Conservation (phyloP, 2,329 filamentous ascomycete species). For the Talaromyces piceae region DNA sequence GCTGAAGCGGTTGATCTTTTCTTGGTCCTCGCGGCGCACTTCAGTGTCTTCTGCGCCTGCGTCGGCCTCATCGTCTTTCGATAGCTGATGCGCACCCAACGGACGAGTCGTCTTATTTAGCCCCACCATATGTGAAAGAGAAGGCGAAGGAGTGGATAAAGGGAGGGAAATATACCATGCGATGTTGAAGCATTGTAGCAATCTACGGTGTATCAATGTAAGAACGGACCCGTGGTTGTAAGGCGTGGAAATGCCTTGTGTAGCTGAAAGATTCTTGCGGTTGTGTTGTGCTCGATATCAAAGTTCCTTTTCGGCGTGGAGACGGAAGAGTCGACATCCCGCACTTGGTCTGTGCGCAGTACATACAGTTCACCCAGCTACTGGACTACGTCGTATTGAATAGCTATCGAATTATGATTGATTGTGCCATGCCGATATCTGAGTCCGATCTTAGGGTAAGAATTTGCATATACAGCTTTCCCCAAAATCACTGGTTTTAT, state of each 20-base stretch:
- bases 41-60: slow-evolving; percentile 74
- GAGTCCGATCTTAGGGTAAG: too few species aligned
- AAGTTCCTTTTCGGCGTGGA: neutral
- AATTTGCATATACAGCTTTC: too few species aligned
- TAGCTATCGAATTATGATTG: neutral
- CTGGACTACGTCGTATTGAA: neutral
- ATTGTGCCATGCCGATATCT: neutral
- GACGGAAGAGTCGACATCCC: neutral
- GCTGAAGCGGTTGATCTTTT: slow-evolving; percentile 98
- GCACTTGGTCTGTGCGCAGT: slow-evolving; percentile 4
- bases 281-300: neutral
- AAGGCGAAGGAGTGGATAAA: too few species aligned
- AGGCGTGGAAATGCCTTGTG: too few species aligned
- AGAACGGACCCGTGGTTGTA: too few species aligned
- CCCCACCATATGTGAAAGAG: neutral
- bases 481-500: too few species aligned
- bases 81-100: slow-evolving; percentile 60
- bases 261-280: neutral
- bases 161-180: slow-evolving; percentile 45
- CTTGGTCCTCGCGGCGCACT: slow-evolving; percentile 92
- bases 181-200: slow-evolving; percentile 47
- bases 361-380: neutral
- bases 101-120: neutral
- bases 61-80: slow-evolving; percentile 76
- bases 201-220: neutral